Conservation (phyloP, 768 basidiomycete genomes). For the Xerocomellus dryophilus region DNA sequence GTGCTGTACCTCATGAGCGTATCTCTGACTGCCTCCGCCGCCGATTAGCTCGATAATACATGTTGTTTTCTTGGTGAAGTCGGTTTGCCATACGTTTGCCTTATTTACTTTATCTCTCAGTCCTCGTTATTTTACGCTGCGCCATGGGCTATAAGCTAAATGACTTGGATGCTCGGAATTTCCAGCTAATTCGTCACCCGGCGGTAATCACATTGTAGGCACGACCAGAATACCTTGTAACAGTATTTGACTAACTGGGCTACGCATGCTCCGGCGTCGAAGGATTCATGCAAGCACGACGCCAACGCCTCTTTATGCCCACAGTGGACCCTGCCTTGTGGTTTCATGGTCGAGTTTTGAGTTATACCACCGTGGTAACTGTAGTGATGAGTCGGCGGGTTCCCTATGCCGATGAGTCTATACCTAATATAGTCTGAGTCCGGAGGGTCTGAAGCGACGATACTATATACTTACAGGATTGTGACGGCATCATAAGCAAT, state of each 20-base stretch:
- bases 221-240: neutral
- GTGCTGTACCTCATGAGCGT: constrained; percentile 4
- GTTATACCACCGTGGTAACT: neutral
- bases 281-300: constrained; percentile 1
- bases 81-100: neutral
- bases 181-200: neutral
- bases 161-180: no score
- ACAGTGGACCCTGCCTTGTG: neutral
- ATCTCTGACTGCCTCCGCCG: constrained; percentile 11
- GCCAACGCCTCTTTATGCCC: constrained; percentile 4
- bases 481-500: constrained; percentile 6
- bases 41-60: constrained; percentile 3
- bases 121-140: neutral
- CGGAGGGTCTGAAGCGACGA: neutral
- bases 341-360: constrained; percentile 6
- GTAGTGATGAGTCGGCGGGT: neutral
- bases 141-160: neutral
- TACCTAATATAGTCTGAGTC: neutral
- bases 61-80: neutral
- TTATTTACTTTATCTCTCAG: neutral
- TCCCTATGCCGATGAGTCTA: neutral
- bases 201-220: neutral
- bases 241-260: neutral
- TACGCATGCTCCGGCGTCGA: neutral
- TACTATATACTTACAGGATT: neutral